Evolutionary conservation across 2,329 filamentous ascomycete species (phyloP).

Genomic region (Davidsoniella virescens): DNA sequence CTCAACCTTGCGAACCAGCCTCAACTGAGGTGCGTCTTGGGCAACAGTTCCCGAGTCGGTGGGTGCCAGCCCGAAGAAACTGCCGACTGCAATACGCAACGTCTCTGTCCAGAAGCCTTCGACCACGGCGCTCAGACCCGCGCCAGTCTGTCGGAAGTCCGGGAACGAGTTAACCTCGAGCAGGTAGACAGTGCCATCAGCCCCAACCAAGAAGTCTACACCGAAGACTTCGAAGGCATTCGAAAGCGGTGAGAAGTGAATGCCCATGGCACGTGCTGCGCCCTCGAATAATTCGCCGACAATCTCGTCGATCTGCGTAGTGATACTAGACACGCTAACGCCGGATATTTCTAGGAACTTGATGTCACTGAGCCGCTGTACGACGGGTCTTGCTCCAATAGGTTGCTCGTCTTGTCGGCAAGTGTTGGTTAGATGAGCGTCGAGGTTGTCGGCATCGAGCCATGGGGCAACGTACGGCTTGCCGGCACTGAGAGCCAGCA

Average conservation of each 20-base stretch:
- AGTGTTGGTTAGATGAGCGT: conserved; percentile 82
- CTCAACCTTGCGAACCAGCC: conserved; percentile 36
- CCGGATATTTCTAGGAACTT: conserved; percentile 26
- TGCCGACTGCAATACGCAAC: conserved; percentile 46
- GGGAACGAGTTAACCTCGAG: conserved; percentile 93
- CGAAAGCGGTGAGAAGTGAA: conserved; percentile 80
- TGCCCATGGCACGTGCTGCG: conserved; percentile 63
- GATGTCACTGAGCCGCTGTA: conserved; percentile 61
- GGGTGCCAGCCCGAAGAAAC: conserved; percentile 41
- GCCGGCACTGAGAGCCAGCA: conserved; percentile 86
- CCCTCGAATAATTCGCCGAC: conserved; percentile 75
- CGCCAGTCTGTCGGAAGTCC: conserved; percentile 82
- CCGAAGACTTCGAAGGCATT: conserved; percentile 90
- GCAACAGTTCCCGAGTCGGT: conserved; percentile 11
- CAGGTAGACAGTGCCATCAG: conserved; percentile 48
- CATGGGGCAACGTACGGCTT: conserved; percentile 54
- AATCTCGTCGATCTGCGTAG: conserved; percentile 53
- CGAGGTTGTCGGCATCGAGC: conserved; percentile 35
- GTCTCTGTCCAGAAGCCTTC: conserved; percentile 61
- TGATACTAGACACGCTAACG: conserved; percentile 46
- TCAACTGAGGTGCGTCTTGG: conserved; percentile 24
- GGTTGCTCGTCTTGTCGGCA: conserved; percentile 56
- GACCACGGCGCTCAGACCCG: conserved; percentile 54
- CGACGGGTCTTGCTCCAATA: conserved; percentile 36
- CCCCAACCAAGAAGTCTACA: conserved; percentile 74